These are phyloP conservation scores for Candida takata DNA, from an alignment of 805 yeast species.

Conservation along the genomic window DNA sequence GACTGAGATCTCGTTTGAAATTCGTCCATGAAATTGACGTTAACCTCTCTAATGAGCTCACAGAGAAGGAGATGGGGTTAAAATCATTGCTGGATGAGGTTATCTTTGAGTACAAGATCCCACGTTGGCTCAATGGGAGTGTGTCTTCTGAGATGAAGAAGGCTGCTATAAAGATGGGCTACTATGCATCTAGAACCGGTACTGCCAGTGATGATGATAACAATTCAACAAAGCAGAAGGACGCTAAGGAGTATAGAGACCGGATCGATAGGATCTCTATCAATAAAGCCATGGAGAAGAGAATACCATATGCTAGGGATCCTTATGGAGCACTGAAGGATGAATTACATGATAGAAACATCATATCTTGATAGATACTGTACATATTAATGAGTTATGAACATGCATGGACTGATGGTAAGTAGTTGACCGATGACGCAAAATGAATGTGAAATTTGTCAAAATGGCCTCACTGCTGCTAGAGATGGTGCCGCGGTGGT, in stretches of 20 bases:
- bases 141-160: slow-evolving; percentile 2
- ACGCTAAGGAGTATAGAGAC: slow-evolving; percentile 15
- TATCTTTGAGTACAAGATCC: slow-evolving; percentile 5
- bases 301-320: slow-evolving; percentile 27
- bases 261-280: slow-evolving; percentile 23
- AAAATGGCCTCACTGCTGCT: too few relatives aligned
- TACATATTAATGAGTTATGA: slow-evolving; percentile 2
- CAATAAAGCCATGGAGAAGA: slow-evolving; percentile 24
- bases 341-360: slow-evolving; percentile 24
- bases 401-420: neutral
- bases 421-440: too few relatives aligned
- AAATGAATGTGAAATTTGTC: too few relatives aligned
- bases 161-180: slow-evolving; percentile 12
- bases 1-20: slow-evolving; percentile 17
- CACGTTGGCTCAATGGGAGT: slow-evolving; percentile 4
- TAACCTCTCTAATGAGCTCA: slow-evolving; percentile 14
- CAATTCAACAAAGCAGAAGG: slow-evolving; percentile 3
- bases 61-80: slow-evolving; percentile 10
- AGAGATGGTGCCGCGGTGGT: too few relatives aligned
- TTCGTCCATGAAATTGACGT: slow-evolving; percentile 14
- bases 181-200: slow-evolving; percentile 4
- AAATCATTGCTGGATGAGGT: neutral
- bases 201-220: neutral
- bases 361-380: slow-evolving; percentile 2
- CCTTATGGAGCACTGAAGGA: slow-evolving; percentile 24